Evolutionary conservation across 805 yeast species (phyloP), one percentile per base, ranked within the genome.

Genomic region (Saturnispora besseyi): DNA sequence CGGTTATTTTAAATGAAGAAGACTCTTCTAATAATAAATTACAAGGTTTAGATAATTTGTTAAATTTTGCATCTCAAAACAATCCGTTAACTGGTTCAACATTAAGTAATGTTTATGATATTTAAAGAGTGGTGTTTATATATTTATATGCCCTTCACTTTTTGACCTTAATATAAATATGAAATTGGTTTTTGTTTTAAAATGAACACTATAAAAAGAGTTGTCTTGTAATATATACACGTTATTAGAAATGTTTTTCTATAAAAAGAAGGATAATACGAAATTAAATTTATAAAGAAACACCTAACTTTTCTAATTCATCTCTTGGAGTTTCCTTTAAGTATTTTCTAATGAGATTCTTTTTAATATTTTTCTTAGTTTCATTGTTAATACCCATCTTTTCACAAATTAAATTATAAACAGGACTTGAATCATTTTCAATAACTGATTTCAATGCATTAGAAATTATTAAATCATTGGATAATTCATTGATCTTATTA

Each of bases 341-440:
- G 62, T 75, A 82, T 66, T 84, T 86, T 62, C 88, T 76, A 57
- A 86, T 65, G 43, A 87, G 66, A 64, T 89, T 89, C 70, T 85
- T 87, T 61, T 74, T 79, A 22, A 82, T 78, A 63, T 74, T 73
- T 46, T 69, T 70, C 61, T 77, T 75, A 54, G 69, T 65, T 7
- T 77, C 75, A 31, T 72, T 65, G 9, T 48, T 63, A 31, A 64
- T 55, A 10, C 74, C 72, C 46, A 71, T 58, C 37, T 60, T 62
- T 33, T 54, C 50, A 26, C 72, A 59, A 36, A 75, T 68, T 36
- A 56, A 54, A 43, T 66, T 62, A 29, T 73, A 71, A 33, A 63
- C 63, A 31, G 61, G 71, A 21, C 71, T 58, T 26, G 52, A 38
- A n/a, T 64, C 66, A 47, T 64, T 60, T 21, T 66, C 48, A 26